Evolutionary conservation across 2,329 filamentous ascomycete species (phyloP).

Genomic region (Ceratocystis variospora): DNA sequence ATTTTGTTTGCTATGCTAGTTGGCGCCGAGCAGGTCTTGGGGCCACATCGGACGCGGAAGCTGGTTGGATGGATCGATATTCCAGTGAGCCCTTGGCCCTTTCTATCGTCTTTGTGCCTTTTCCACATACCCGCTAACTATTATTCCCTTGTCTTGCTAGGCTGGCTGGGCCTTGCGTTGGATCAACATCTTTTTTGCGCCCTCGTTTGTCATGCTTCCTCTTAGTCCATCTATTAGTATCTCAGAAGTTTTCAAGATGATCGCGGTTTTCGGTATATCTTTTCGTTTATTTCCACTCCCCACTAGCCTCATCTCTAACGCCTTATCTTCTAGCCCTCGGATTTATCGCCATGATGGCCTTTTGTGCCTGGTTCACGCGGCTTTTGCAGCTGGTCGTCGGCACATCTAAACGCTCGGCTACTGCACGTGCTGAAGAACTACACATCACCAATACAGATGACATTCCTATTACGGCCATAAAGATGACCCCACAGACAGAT

Average conservation of each 20-base stretch:
- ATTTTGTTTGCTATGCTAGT: conserved; percentile 39
- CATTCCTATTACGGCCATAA: conserved; percentile 32
- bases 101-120: background rate
- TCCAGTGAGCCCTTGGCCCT: conserved; percentile 30
- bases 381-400: conserved; percentile 38
- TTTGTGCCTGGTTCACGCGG: conserved; percentile 42
- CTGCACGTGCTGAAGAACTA: conserved; percentile 38
- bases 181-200: conserved; percentile 46
- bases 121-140: background rate
- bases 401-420: conserved; percentile 38
- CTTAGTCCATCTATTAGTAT: conserved; percentile 41
- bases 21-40: conserved; percentile 33
- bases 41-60: conserved; percentile 34
- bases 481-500: conserved; percentile 21
- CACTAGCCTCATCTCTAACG: background rate
- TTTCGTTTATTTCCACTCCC: background rate
- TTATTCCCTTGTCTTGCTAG: conserved; percentile 25
- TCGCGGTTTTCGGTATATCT: conserved; percentile 41
- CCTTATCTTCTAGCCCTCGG: conserved; percentile 35
- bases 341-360: conserved; percentile 38
- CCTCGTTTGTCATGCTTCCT: conserved; percentile 45
- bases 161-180: conserved; percentile 44
- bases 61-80: conserved; percentile 39
- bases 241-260: conserved; percentile 44
- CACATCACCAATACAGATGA: conserved; percentile 28